Percentiles rank a stretch among this genome's conserved stretches.
Evolutionary conservation across 1,284 basidiomycete species (phyloP).

Genomic region (Fomes fomentarius): DNA sequence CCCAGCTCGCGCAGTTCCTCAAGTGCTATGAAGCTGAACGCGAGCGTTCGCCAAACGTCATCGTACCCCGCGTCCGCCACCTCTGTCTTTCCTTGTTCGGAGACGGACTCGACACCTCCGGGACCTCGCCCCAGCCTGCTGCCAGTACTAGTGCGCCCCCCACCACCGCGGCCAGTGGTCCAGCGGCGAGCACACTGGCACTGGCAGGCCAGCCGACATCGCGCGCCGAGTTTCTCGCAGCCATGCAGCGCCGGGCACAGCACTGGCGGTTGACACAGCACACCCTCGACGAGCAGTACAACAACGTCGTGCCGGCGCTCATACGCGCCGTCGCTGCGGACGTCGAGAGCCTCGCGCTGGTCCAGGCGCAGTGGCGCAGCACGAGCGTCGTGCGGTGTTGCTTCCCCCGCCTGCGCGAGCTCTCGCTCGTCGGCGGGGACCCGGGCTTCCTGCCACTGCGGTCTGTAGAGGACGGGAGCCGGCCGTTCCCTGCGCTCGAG

Average conservation of each 20-base stretch:
- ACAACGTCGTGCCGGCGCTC: constrained; percentile 16
- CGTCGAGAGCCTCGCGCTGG: constrained; percentile 13
- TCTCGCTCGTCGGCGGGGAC: constrained; percentile 21
- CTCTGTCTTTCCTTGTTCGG: constrained; percentile 13
- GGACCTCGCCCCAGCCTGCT: background rate
- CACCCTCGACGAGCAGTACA: constrained; percentile 19
- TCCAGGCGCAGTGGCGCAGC: constrained; percentile 21
- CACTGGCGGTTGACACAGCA: constrained; percentile 14
- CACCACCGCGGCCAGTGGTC: no score
- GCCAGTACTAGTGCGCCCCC: no score
- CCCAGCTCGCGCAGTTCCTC: constrained; percentile 14
- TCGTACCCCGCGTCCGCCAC: constrained; percentile 11
- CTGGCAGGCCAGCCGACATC: background rate
- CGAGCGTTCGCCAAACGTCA: background rate
- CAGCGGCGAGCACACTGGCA: no score
- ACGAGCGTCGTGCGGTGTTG: constrained; percentile 9
- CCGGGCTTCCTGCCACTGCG: constrained; percentile 20
- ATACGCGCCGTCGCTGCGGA: constrained; percentile 18
- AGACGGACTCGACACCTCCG: background rate
- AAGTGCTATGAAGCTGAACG: constrained; percentile 9
- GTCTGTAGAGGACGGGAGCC: constrained; percentile 5
- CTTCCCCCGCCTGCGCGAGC: constrained; percentile 19
- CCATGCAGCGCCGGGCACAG: constrained; percentile 13
- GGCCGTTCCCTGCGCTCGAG: constrained; percentile 16
- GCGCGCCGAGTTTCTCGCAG: constrained; percentile 17